A percentile compares a stretch with the other conserved stretches of the same genome.
Evolutionary conservation across 768 basidiomycete genomes (phyloP).

Genomic region (Pisolithus sp.): DNA sequence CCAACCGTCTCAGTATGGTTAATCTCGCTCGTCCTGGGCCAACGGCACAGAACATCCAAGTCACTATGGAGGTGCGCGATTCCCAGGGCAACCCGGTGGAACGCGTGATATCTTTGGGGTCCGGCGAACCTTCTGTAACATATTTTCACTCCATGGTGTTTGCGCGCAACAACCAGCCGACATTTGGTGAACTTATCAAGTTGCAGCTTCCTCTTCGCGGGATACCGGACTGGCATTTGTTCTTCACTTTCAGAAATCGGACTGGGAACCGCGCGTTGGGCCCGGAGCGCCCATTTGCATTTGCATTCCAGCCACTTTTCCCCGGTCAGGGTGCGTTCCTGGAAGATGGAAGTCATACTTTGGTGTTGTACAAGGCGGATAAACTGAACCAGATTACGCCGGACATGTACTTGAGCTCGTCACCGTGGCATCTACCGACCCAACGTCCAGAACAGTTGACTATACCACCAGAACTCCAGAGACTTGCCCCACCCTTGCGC

Average conservation of each 20-base stretch:
- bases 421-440: conserved; percentile 51
- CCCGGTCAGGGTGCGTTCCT: conserved; percentile 71
- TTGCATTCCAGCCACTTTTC: conserved; percentile 86
- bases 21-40: conserved; percentile 55
- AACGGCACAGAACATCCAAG: conserved; percentile 61
- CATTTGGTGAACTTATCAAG: conserved; percentile 91
- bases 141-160: conserved; percentile 91
- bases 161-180: conserved; percentile 79
- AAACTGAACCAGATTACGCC: conserved; percentile 55
- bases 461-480: conserved; percentile 55
- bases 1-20: conserved; percentile 52
- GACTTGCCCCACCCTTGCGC: conserved; percentile 59
- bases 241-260: conserved; percentile 88
- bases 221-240: conserved; percentile 79
- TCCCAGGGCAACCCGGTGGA: conserved; percentile 64
- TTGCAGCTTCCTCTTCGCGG: conserved; percentile 64
- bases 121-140: conserved; percentile 74
- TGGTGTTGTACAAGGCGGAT: conserved; percentile 82
- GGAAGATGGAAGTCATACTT: conserved; percentile 82
- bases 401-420: conserved; percentile 65
- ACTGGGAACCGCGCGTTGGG: conserved; percentile 42
- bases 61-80: conserved; percentile 82
- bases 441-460: conserved; percentile 55
- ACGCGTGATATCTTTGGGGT: conserved; percentile 71
- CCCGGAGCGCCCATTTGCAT: conserved; percentile 79